Percentiles rank a stretch among this genome's conserved stretches.
phyloP scores from a whole-genome alignment of 805 yeast genomes.

The Pichia thaimueangensis region DNA sequence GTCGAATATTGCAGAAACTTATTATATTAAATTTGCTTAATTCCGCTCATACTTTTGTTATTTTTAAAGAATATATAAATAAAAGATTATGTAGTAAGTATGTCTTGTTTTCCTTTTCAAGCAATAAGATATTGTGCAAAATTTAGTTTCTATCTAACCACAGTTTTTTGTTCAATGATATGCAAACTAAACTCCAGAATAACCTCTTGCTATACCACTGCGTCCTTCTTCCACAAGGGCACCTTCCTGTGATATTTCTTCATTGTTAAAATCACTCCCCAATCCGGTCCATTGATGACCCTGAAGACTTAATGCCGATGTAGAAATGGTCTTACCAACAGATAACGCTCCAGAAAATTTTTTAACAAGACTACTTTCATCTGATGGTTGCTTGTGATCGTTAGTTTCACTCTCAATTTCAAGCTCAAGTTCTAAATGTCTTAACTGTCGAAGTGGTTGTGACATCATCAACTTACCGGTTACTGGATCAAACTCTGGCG shows the following conservation, averaged over 20 bases:
- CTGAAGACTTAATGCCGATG: constrained; percentile 76
- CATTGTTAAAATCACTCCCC: constrained; percentile 66
- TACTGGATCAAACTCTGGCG: constrained; percentile 83
- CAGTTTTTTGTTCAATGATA: too few species aligned
- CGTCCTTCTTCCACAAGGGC: constrained; percentile 79
- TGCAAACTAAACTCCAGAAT: constrained; percentile 35
- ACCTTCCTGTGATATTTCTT: constrained; percentile 45
- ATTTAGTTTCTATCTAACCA: too few species aligned
- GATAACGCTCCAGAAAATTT: constrained; percentile 54
- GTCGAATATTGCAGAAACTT: too few species aligned
- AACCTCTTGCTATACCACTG: constrained; percentile 87
- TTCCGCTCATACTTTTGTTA: too few species aligned
- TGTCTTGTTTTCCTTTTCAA: too few species aligned
- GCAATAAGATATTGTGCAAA: too few species aligned
- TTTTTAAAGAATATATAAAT: too few species aligned
- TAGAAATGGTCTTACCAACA: constrained; percentile 74
- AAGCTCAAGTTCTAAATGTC: constrained; percentile 57
- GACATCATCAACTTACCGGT: constrained; percentile 72
- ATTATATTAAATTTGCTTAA: too few species aligned
- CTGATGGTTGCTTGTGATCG: constrained; percentile 18
- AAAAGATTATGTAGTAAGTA: too few species aligned
- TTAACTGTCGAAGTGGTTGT: constrained; percentile 63
- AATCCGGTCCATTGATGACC: constrained; percentile 78
- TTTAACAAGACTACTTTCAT: constrained; percentile 39
- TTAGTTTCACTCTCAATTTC: constrained; percentile 28